Base-by-base conservation (phyloP, 768 basidiomycete species). In the Nidula microcarpa region DNA sequence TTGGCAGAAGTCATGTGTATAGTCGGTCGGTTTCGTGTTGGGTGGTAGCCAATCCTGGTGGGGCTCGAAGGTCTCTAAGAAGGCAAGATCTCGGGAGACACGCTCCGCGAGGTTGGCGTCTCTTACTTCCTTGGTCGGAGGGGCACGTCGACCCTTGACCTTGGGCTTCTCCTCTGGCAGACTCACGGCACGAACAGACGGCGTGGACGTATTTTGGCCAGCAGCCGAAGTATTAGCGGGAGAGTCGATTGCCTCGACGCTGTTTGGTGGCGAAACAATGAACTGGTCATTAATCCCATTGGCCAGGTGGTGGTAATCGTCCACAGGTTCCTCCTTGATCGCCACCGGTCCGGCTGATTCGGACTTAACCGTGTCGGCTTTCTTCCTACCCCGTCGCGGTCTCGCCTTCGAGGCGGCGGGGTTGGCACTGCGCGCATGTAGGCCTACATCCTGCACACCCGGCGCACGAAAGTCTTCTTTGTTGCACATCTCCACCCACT, bases 1-100 rank as follows among this genome's bases (percentile, higher is more conserved):
- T 55, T 84, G 81, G 66, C 95, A 97, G 55, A 91, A 89, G 56
- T 96, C 94, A 10, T 81, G 78, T 0, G 91, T 94, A 62, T 94
- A 99, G 65, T 98, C 94, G 13, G 77, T 72, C 0, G 84, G 64
- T 7, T 73, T 77, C 0, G 91, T 95, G 50, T 81, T 81, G 1
- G 78, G 73, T 6, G 94, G 94, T 6, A 96, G 69, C 94, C 94
- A 97, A 54, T 86, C 84, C 6, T 73, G 72, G 41, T 76, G 74
- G 0, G 90, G 89, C 50, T 89, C 81, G 62, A 95, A 96, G 0
- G 72, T 71, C 43, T 85, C 73, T 30, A 93, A 72, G 64, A 94
- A 97, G 0, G 70, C 70, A 6, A 62, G 55, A 65, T 81, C 80
- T 34, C 71, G 71, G 49, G 70, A 68, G 52, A 71, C 72, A 43